Conservation (phyloP, 2,329 filamentous ascomycete species). For the Cercospora sp. region DNA sequence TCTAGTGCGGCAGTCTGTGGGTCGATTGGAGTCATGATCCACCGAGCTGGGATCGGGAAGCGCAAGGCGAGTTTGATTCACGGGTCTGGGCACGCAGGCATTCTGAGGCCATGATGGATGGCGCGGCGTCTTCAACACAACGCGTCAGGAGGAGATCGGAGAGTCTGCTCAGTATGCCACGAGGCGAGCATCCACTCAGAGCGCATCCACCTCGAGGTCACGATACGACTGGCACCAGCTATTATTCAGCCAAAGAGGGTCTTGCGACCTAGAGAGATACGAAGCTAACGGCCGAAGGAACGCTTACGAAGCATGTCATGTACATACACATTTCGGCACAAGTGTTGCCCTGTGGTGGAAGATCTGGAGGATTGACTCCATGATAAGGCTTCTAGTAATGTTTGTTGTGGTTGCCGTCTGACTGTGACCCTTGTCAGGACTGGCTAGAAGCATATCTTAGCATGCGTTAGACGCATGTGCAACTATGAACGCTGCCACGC, state of each 20-base stretch:
- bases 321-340: neutral
- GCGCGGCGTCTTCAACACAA: neutral
- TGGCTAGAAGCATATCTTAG: neutral
- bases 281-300: slow-evolving; percentile 12
- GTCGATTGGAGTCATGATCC: slow-evolving; percentile 32
- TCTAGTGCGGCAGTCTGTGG: slow-evolving; percentile 55
- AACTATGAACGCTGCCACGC: neutral
- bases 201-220: slow-evolving; percentile 15
- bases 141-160: neutral
- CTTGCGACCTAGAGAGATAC: neutral
- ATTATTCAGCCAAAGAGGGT: slow-evolving; percentile 10
- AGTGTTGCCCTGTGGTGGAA: neutral
- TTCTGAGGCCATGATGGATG: slow-evolving; percentile 13
- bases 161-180: slow-evolving; percentile 3
- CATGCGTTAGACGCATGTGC: neutral
- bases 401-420: neutral
- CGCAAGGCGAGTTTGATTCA: slow-evolving; percentile 12
- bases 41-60: slow-evolving; percentile 18
- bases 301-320: neutral
- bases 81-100: slow-evolving; percentile 10
- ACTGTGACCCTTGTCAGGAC: neutral
- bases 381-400: neutral
- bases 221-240: slow-evolving; percentile 10
- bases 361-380: neutral
- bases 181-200: slow-evolving; percentile 18